Conservation (phyloP, 2,329 filamentous ascomycete species). For the Colletotrichum graminicola region DNA sequence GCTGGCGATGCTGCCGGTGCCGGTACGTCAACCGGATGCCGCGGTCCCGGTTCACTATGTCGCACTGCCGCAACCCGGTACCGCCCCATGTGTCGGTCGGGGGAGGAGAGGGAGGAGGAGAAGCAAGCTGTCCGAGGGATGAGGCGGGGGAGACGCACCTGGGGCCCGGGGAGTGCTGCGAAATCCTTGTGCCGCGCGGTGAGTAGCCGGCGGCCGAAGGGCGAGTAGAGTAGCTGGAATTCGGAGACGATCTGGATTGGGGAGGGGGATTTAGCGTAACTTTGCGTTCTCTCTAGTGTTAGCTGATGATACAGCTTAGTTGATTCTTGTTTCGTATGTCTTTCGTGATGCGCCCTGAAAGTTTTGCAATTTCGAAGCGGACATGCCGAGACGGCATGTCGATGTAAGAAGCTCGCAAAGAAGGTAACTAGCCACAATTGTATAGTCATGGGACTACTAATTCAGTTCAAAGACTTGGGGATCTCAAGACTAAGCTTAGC, state of each 20-base stretch:
- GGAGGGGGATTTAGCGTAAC: no score
- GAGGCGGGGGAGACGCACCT: background rate
- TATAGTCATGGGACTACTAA: no score
- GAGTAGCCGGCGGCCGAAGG: background rate
- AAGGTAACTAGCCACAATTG: no score
- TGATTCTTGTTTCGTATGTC: no score
- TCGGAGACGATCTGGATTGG: background rate
- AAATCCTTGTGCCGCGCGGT: background rate
- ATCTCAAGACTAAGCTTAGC: no score
- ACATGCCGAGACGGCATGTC: no score
- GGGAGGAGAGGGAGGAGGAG: background rate
- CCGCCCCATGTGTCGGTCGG: background rate
- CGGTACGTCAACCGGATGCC: background rate
- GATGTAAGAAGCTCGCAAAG: no score
- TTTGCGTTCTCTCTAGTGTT: no score
- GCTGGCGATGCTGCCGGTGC: slow-evolving; percentile 8
- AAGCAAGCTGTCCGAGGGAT: background rate
- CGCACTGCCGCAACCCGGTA: slow-evolving; percentile 7
- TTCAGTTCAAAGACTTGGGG: no score
- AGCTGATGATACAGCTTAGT: no score
- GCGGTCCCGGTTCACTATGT: background rate
- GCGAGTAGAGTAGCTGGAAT: background rate
- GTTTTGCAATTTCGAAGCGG: no score
- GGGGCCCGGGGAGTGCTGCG: background rate
- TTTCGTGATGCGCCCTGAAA: no score